Base-by-base conservation (phyloP, 2,329 filamentous ascomycete species). In the Fusarium goolgardi region DNA sequence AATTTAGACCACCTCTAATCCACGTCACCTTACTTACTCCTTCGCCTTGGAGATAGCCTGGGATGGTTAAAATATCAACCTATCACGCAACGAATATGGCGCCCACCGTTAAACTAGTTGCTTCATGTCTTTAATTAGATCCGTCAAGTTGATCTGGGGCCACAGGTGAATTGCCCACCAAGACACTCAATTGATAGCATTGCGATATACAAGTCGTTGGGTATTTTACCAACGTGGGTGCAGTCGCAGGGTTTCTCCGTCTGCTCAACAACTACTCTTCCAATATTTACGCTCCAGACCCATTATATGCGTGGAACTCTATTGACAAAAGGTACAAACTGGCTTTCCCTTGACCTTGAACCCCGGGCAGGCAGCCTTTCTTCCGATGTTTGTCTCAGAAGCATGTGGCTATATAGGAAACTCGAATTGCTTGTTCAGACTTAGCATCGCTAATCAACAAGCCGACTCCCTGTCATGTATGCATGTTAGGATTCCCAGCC, bases 301-400 rank as follows among this genome's bases (percentile, higher is more conserved):
- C 65, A 39, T 46, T 43, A 18, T 27, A 34, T 61, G 20, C 25
- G 21, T 34, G 35, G 20, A 31, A 34, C 43, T 46, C 45, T 27
- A 40, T 43, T 43, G 37, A 41, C 29, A 54, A 54, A 58, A 41
- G 51, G 44, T 25, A 39, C 43, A 51, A 51, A 39, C 16, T 54
- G 21, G 16, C 57, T 16, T 31, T 37, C 15, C 35, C 25, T 44
- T 37, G 23, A 29, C 25, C 39, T 43, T 49, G 50, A 47, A 40
- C 32, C 39, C 51, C 43, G 27, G 47, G 31, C 25, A 44, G 37
- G 34, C 50, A 50, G 54, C 54, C 47, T 59, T 65, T 47, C 43
- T 62, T 59, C 55, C 47, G 47, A 72, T 41, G 61, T 59, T 37
- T 66, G 71, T 73, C 71, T 70, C 60, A 62, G 57, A 49, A 67